Conservation (phyloP, 352 stramenopile genomes). For the Plasmopara muralis region DNA sequence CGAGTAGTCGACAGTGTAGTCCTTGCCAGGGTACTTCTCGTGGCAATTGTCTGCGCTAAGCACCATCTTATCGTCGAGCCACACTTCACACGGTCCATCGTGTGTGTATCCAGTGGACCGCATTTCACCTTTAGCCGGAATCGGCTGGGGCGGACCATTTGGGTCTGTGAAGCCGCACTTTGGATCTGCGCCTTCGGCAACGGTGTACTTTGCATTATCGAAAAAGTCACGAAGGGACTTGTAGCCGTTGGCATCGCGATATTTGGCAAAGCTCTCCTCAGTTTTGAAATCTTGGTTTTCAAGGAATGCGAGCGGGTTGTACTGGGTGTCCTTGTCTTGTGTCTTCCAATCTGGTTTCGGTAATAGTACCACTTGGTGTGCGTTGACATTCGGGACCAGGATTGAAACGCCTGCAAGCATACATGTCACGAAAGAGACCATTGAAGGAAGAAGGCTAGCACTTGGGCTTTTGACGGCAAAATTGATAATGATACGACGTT, state of each 20-base stretch:
- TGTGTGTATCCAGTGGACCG: background rate
- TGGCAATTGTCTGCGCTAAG: background rate
- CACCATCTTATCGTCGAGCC: background rate
- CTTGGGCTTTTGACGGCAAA: background rate
- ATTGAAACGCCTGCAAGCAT: background rate
- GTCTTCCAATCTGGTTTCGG: background rate
- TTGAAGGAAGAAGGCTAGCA: background rate
- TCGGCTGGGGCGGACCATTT: background rate
- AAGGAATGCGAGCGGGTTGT: conserved; percentile 2
- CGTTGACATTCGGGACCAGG: background rate
- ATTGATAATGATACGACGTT: background rate
- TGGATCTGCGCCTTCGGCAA: background rate
- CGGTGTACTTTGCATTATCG: background rate
- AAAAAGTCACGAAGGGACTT: conserved; percentile 1
- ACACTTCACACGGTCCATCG: background rate
- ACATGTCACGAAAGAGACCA: background rate
- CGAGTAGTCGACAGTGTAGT: background rate
- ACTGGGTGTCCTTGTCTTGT: background rate
- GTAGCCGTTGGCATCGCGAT: background rate
- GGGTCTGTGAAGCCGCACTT: background rate
- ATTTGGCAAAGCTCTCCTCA: background rate
- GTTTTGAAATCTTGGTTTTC: conserved; percentile 3
- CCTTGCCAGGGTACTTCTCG: background rate
- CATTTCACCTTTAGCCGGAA: background rate
- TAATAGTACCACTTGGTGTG: background rate